phyloP scores from a whole-genome alignment of 441 rosid genomes.

The Brassica hybrid region DNA sequence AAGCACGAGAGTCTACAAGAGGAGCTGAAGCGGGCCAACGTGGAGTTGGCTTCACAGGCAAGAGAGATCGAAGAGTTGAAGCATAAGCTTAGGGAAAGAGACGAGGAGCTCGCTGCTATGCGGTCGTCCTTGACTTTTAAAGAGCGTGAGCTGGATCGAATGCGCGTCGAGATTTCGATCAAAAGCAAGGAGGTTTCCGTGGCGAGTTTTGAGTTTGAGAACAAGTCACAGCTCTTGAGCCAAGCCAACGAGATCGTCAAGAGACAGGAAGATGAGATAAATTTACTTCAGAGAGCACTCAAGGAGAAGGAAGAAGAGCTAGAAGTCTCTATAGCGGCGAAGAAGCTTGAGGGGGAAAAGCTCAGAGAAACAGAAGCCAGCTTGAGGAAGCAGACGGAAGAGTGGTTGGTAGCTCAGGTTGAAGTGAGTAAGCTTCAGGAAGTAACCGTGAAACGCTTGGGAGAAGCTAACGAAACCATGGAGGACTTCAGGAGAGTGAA shows the following conservation, averaged over 20 bases:
- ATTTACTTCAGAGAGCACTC: conserved; percentile 53
- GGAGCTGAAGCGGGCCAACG: conserved; percentile 61
- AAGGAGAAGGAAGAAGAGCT: conserved; percentile 68
- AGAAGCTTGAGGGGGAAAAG: conserved; percentile 69
- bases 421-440: conserved; percentile 61
- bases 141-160: conserved; percentile 62
- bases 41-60: conserved; percentile 67
- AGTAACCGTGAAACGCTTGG: conserved; percentile 47
- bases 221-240: conserved; percentile 59
- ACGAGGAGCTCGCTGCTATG: conserved; percentile 52
- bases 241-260: conserved; percentile 67
- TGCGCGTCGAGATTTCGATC: conserved; percentile 51
- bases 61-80: conserved; percentile 70
- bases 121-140: conserved; percentile 52
- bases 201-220: conserved; percentile 51
- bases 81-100: conserved; percentile 58
- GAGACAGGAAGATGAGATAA: conserved; percentile 69
- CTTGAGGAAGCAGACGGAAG: conserved; percentile 69
- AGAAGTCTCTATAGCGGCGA: conserved; percentile 45
- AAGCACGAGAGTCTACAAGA: conserved; percentile 63
- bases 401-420: conserved; percentile 72
- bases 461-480: conserved; percentile 60
- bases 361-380: conserved; percentile 58
- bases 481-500: conserved; percentile 73
- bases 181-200: conserved; percentile 56